phyloP scores from a whole-genome alignment of 140 eudicot species.

The Ambrosia hybrid region DNA sequence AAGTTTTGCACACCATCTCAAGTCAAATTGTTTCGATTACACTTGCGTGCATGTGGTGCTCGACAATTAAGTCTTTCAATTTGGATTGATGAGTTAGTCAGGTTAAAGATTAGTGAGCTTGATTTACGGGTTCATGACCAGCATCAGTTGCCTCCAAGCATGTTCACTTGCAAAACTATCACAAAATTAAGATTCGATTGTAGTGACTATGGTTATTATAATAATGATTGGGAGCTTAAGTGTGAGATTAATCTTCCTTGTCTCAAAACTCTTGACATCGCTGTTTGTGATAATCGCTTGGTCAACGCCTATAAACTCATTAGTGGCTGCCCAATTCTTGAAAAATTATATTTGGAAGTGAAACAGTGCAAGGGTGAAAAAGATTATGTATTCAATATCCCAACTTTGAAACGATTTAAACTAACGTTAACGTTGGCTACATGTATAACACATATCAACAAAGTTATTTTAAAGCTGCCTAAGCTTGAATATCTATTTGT shows the following conservation, averaged over 20 bases:
- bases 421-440: accelerated
- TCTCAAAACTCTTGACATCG: conserved; percentile 15
- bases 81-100: background rate
- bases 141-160: too few species aligned
- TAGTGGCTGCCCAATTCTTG: conserved; percentile 1
- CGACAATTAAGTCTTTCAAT: background rate
- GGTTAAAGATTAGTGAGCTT: conserved; percentile 5
- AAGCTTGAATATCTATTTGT: conserved; percentile 21
- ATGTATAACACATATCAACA: background rate
- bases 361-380: background rate
- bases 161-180: too few species aligned
- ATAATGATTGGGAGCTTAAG: background rate
- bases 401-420: conserved; percentile 18
- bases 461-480: conserved; percentile 13
- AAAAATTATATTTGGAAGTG: background rate
- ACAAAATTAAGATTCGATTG: too few species aligned
- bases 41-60: background rate
- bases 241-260: conserved; percentile 10
- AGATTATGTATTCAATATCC: background rate
- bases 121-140: conserved; percentile 1
- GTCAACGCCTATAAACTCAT: background rate
- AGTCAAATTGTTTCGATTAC: background rate
- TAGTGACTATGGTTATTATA: too few species aligned
- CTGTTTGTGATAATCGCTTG: background rate
- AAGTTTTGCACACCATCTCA: background rate